Evolutionary conservation across 2,329 filamentous ascomycete species (phyloP), one percentile per base, ranked within the genome.

Genomic region (Neonectria sp.): DNA sequence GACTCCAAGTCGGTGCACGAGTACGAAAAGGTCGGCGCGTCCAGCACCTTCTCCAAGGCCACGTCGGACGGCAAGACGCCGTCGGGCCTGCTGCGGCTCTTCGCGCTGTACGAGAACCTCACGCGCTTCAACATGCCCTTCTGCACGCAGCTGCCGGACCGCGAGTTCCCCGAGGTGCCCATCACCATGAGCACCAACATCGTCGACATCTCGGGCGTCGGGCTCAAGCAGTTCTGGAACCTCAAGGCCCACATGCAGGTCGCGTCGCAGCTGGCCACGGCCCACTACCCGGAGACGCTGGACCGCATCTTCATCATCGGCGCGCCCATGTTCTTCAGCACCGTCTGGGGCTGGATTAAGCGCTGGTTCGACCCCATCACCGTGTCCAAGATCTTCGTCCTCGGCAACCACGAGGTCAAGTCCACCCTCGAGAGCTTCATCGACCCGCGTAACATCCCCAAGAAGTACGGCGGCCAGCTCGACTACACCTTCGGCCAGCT

Each of bases 341-440:
- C 94, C 3, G 93, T 97, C 67, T 95, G 95, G 95, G 91, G 93
- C 72, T 97, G 95, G 94, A 89, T 97, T 82, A 97, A 97, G 86
- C 92, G 93, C 77, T 97, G 95, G 95, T 97, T 97, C 77, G 93
- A 95, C 82, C 95, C 95, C 7, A 94, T 95, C 69, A 98, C 95
- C 37, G 93, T 95, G 3, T 96, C 94, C 76, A 98, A 98, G 84
- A 98, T 98, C 79, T 97, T 97, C 80, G 96, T 98, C 74, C 89
- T 98, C 61, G 86, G 87, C 55, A 85, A 89, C 9, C 78, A 88
- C 62, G 94, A 97, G 80, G 92, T 97, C 60, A 88, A 91, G 73
- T 84, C 91, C 17, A 95, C 94, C 2, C 89, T 98, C 29, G 88
- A 91, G 71, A 86, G 89, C 61, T 98, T 95, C 82, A 94, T 98